These are phyloP conservation scores for Craspedostauros australis DNA, from an alignment of 108 stramenopile genomes.

Conservation along the genomic window DNA sequence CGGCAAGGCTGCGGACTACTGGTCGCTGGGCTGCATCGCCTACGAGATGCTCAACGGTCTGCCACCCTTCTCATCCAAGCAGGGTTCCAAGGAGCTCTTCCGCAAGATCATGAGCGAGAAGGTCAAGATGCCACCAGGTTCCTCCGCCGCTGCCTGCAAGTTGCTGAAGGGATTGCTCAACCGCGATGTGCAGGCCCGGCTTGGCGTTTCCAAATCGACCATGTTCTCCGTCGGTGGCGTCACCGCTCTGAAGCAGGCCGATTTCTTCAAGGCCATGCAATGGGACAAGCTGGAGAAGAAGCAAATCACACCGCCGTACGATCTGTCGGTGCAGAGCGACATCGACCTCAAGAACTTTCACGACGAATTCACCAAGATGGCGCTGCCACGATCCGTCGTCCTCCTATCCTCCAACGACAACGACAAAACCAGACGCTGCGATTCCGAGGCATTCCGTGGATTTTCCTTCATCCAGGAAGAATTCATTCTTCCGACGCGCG, in stretches of 20 bases:
- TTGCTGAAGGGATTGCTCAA: conserved; percentile 90
- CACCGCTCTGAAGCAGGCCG: conserved; percentile 79
- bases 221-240: conserved; percentile 98
- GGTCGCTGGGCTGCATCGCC: conserved; percentile 90
- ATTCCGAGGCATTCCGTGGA: conserved; percentile 71
- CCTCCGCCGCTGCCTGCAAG: conserved; percentile 69
- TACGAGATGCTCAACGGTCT: conserved; percentile 96
- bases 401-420: conserved; percentile 51
- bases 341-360: conserved; percentile 82
- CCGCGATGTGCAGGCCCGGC: conserved; percentile 78
- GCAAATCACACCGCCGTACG: conserved; percentile 67
- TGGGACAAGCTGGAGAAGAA: conserved; percentile 86
- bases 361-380: conserved; percentile 80
- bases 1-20: conserved; percentile 96
- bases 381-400: conserved; percentile 73
- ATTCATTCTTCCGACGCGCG: conserved; percentile 65
- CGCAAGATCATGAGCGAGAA: conserved; percentile 93
- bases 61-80: conserved; percentile 88
- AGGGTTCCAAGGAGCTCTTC: conserved; percentile 88
- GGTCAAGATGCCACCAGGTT: conserved; percentile 86
- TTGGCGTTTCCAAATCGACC: conserved; percentile 84
- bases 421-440: conserved; percentile 42
- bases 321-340: conserved; percentile 62
- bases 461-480: conserved; percentile 85
- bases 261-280: conserved; percentile 85